Conservation (phyloP, 164 flowering plant species). For the Houttuynia cordata region DNA sequence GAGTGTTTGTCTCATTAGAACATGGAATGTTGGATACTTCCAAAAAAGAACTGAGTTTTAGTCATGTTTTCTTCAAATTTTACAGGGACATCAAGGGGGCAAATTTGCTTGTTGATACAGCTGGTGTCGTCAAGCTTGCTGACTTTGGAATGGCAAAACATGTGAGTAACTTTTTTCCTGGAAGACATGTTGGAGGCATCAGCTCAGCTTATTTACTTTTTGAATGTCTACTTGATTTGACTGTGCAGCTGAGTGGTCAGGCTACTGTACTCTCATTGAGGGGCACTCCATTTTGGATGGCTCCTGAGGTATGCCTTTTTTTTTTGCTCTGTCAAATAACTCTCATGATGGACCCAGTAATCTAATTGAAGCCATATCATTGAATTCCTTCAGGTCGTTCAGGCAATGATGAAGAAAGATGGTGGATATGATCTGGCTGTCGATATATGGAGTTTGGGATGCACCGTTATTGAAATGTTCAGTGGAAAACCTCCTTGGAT, state of each 20-base stretch:
- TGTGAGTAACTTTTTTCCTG: constrained; percentile 37
- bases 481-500: constrained; percentile 95
- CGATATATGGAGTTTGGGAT: constrained; percentile 98
- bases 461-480: constrained; percentile 88
- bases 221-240: background rate
- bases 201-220: too few relatives aligned
- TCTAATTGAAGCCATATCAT: background rate
- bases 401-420: constrained; percentile 58
- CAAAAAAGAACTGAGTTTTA: background rate
- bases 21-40: background rate
- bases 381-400: constrained; percentile 20
- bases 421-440: constrained; percentile 51
- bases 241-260: constrained; percentile 58
- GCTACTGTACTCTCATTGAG: constrained; percentile 63
- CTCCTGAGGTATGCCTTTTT: constrained; percentile 71
- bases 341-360: background rate
- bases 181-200: too few relatives aligned
- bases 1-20: background rate
- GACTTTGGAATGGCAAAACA: constrained; percentile 99
- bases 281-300: constrained; percentile 99
- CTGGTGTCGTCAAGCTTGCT: constrained; percentile 95
- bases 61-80: constrained; percentile 1
- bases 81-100: constrained; percentile 95
- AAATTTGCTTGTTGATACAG: constrained; percentile 84
- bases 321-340: background rate